Evolutionary conservation across 2,329 filamentous ascomycete species (phyloP).

Genomic region (Setomelanomma holmii): DNA sequence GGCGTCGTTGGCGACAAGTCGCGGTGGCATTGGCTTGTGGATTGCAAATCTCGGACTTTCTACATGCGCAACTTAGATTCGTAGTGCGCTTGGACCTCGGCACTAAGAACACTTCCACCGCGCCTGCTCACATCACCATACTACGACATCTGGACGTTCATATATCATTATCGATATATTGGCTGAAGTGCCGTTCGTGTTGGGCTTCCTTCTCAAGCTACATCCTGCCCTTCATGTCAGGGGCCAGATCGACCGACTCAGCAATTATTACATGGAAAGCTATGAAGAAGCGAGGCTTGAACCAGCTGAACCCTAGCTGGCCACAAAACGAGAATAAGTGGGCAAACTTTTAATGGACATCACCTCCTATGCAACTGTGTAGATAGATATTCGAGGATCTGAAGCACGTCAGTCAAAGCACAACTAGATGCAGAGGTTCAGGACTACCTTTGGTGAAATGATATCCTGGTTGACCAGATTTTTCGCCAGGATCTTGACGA

Average conservation of each 20-base stretch:
- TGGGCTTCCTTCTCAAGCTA: not conserved
- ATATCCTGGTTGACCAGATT: constrained; percentile 70
- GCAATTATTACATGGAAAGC: constrained; percentile 1
- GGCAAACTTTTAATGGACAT: constrained; percentile 4
- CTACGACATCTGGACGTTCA: not conserved
- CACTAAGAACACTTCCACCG: not conserved
- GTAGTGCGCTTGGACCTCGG: not conserved
- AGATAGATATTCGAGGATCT: constrained; percentile 37
- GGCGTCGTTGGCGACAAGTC: constrained; percentile 42
- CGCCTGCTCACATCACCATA: not conserved
- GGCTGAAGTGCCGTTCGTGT: not conserved
- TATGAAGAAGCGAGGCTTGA: not conserved
- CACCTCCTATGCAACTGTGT: constrained; percentile 31
- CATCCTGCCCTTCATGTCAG: not conserved
- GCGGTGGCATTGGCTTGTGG: constrained; percentile 35
- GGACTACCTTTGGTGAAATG: constrained; percentile 61
- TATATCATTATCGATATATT: not conserved
- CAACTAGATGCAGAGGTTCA: not conserved
- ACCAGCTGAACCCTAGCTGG: not conserved
- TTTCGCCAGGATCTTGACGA: constrained; percentile 67
- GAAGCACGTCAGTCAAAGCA: constrained; percentile 1
- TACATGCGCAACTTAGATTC: constrained; percentile 4
- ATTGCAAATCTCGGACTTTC: constrained; percentile 5
- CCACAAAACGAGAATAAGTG: not conserved
- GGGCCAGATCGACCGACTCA: not conserved